phyloP scores from a whole-genome alignment of 495 filamentous ascomycete species.

The Aspergillus hancockii region DNA sequence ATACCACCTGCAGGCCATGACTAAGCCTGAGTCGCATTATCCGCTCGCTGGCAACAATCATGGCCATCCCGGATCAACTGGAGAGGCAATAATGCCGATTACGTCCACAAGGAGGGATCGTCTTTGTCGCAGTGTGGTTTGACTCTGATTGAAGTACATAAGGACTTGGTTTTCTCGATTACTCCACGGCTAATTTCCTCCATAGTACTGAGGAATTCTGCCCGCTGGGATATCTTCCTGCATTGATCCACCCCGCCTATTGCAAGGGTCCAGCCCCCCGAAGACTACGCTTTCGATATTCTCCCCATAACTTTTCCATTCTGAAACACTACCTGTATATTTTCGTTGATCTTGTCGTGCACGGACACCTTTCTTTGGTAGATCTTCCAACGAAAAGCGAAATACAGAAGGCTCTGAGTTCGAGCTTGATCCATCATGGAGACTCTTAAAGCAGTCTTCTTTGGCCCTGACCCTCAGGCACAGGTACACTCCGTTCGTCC shows the following conservation, averaged over 20 bases:
- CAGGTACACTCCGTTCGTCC: slow-evolving; percentile 59
- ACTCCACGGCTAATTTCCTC: neutral
- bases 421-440: slow-evolving; percentile 62
- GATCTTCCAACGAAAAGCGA: neutral
- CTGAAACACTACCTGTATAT: neutral
- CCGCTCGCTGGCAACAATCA: neutral
- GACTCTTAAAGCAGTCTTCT: slow-evolving; percentile 81
- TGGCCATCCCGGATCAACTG: neutral
- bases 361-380: neutral
- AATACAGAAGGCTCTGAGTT: neutral
- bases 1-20: neutral
- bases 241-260: neutral
- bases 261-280: neutral
- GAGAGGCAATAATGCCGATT: neutral
- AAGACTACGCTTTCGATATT: neutral
- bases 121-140: neutral
- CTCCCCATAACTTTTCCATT: neutral
- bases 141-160: neutral
- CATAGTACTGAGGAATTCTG: neutral
- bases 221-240: neutral
- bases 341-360: neutral
- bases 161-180: neutral
- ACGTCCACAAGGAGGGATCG: neutral
- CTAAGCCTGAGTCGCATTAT: neutral
- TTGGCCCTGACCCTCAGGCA: slow-evolving; percentile 85